Evolutionary conservation across 176 grass and related monocot genomes (phyloP), one percentile per base, ranked within the genome.

Genomic region (Oropetium thomaeum): DNA sequence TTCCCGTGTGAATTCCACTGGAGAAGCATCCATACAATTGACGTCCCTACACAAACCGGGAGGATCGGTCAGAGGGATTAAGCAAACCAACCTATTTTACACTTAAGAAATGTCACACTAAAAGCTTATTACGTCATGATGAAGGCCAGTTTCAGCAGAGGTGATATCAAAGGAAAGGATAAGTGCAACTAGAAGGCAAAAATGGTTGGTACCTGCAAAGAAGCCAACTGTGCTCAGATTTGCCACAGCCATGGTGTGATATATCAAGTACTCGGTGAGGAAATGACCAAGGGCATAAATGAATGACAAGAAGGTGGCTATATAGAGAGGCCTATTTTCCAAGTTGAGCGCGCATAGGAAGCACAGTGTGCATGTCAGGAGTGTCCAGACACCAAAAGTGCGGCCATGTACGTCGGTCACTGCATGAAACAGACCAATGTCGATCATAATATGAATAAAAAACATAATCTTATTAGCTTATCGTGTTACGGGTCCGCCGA

Each of bases 321-420:
- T 10, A 62, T 97, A 97, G 1, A 97, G 55, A 75, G 95, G 88
- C 76, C 34, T 93, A 41, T 87, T 93, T 65, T 89, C 86, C 5
- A 97, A 79, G 75, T 97, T 97, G 55, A 93, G 74, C 7, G 95
- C 95, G 8, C 95, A 97, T 13, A 97, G 81, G 79, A 97, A 97
- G 38, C 90, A 93, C 42, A 97, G 67, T 8, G 90, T 93, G 54
- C 90, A 97, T 7, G 94, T 93, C 41, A 93, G 75, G 28, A 97
- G 90, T 4, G 90, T 97, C 90, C 95, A 97, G 31, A 93, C 75
- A 45, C 86, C 95, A 73, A 97, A 93, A 22, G 90, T 97, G n/a
- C 88, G 88, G 8, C 95, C 95, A 58, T 97, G 95, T 39, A 97
- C 79, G 44, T 97, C 88, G 54, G 88, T 89, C 90, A 97, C 90